phyloP scores from a whole-genome alignment of 805 yeast species.

The Hanseniaspora jakobsenii region DNA sequence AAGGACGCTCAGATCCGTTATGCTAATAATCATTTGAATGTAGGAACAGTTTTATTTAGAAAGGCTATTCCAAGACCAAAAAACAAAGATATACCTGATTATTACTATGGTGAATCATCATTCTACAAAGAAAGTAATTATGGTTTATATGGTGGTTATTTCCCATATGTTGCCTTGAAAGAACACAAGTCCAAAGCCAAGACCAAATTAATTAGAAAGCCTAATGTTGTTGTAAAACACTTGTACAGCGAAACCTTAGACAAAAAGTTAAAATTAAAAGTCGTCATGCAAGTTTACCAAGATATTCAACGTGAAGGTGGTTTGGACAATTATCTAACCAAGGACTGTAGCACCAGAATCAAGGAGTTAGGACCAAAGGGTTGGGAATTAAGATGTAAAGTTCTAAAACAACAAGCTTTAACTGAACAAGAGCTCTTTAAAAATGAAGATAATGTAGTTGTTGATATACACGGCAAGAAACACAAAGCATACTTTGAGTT shows the following conservation, averaged over 20 bases:
- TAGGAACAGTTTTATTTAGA: slow-evolving; percentile 7
- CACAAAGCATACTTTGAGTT: slow-evolving; percentile 20
- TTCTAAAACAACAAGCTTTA: slow-evolving; percentile 32
- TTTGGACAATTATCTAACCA: slow-evolving; percentile 71
- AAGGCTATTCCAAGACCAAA: slow-evolving; percentile 9
- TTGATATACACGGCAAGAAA: slow-evolving; percentile 23
- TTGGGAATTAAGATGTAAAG: slow-evolving; percentile 75
- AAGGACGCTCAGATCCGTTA: not conserved
- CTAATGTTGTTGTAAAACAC: slow-evolving; percentile 63
- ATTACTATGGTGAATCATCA: slow-evolving; percentile 67
- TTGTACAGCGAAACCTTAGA: slow-evolving; percentile 77
- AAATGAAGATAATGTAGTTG: slow-evolving; percentile 27
- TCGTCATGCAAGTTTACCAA: slow-evolving; percentile 69
- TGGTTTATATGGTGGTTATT: slow-evolving; percentile 85
- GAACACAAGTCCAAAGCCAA: slow-evolving; percentile 65
- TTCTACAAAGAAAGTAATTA: slow-evolving; percentile 73
- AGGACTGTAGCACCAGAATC: slow-evolving; percentile 78
- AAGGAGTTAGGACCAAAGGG: slow-evolving; percentile 89
- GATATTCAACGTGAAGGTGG: slow-evolving; percentile 94
- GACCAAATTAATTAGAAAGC: slow-evolving; percentile 66
- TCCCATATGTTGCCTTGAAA: slow-evolving; percentile 61
- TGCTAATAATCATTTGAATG: not conserved
- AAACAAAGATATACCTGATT: slow-evolving; percentile 36
- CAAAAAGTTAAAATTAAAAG: slow-evolving; percentile 42
- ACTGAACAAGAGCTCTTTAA: slow-evolving; percentile 31